These are phyloP conservation scores for Leccinum subtestaceum DNA, from an alignment of 768 basidiomycete genomes.

Conservation along the genomic window DNA sequence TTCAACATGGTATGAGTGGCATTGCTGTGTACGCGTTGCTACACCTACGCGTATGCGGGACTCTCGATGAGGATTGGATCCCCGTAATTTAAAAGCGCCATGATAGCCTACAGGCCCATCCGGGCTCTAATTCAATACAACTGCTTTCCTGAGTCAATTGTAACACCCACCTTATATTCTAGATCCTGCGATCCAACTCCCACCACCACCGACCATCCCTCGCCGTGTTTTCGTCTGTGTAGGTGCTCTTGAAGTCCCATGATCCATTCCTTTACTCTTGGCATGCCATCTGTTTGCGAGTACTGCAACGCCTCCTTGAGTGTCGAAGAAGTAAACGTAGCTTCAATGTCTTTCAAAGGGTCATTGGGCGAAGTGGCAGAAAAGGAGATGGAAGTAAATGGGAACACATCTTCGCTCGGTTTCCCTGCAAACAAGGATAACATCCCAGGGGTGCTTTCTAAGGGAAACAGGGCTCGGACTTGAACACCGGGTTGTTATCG, in stretches of 20 bases:
- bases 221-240: conserved; percentile 55
- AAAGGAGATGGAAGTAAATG: conserved; percentile 6
- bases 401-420: conserved; percentile 7
- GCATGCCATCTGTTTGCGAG: conserved; percentile 62
- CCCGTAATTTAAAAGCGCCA: conserved; percentile 64
- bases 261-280: conserved; percentile 60
- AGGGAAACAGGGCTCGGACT: neutral
- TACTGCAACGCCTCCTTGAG: conserved; percentile 58
- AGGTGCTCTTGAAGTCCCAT: conserved; percentile 59
- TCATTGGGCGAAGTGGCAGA: neutral
- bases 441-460: neutral
- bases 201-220: conserved; percentile 68
- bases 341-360: conserved; percentile 39
- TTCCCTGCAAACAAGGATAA: neutral
- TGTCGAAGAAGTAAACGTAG: conserved; percentile 51
- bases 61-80: conserved; percentile 77
- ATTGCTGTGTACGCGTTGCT: neutral
- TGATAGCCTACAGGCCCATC: conserved; percentile 49
- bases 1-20: neutral
- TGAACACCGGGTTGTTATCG: neutral
- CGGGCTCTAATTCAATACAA: neutral
- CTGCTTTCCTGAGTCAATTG: neutral
- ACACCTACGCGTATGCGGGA: conserved; percentile 58
- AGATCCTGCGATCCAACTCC: conserved; percentile 82
- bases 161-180: conserved; percentile 58